phyloP scores from a whole-genome alignment of 495 filamentous ascomycete genomes.

The Cairneyella variabilis region DNA sequence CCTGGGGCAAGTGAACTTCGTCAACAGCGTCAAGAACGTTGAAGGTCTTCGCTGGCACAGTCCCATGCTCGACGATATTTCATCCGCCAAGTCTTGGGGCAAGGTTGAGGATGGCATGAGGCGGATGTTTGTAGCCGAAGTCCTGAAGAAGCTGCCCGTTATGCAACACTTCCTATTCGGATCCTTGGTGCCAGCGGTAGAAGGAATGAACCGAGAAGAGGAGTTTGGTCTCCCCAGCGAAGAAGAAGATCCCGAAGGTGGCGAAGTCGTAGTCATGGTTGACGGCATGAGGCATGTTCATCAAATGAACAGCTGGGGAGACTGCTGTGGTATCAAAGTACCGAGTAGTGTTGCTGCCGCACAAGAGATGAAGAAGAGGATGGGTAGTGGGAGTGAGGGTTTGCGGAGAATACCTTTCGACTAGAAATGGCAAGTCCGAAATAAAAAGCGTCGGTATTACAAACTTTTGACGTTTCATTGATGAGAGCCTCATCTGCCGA shows the following conservation, averaged over 20 bases:
- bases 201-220: conserved; percentile 71
- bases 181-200: conserved; percentile 67
- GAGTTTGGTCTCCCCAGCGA: conserved; percentile 38
- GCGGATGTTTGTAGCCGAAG: conserved; percentile 92
- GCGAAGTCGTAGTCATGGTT: conserved; percentile 53
- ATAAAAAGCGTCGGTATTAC: too few species aligned
- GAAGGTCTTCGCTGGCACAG: conserved; percentile 95
- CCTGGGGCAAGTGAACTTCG: conserved; percentile 85
- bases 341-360: conserved; percentile 88
- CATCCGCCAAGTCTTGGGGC: conserved; percentile 80
- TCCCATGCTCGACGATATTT: conserved; percentile 98
- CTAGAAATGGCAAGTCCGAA: too few species aligned
- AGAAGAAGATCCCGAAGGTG: conserved; percentile 49
- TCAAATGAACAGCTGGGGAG: conserved; percentile 70
- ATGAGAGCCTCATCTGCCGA: too few species aligned
- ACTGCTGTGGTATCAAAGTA: conserved; percentile 98
- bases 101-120: conserved; percentile 96
- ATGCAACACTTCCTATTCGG: conserved; percentile 99
- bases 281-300: conserved; percentile 69
- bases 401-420: conserved; percentile 91
- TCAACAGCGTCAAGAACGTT: conserved; percentile 94
- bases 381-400: conserved; percentile 47
- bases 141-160: conserved; percentile 89
- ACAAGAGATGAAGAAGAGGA: conserved; percentile 77
- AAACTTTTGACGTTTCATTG: too few species aligned